These are phyloP conservation scores for Spizellomyces punctatus DNA, from an alignment of 192 early-diverging fungal genomes.

Conservation along the genomic window DNA sequence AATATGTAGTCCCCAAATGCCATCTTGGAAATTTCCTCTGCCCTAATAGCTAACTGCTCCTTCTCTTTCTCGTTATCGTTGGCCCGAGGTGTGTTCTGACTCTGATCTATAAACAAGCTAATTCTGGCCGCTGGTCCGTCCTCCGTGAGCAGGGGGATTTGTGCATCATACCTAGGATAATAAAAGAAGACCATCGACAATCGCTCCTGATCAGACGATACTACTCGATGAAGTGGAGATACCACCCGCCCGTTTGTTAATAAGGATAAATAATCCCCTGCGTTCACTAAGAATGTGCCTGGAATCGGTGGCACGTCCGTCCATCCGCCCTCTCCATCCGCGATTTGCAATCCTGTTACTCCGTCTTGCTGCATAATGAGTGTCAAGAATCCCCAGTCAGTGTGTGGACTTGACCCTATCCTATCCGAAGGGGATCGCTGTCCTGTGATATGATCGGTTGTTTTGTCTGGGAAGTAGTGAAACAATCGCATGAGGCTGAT, in stretches of 20 bases:
- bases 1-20: slow-evolving; percentile 39
- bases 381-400: slow-evolving; percentile 68
- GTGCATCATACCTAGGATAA: slow-evolving; percentile 59
- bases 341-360: slow-evolving; percentile 58
- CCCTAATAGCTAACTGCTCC: background rate
- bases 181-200: slow-evolving; percentile 65
- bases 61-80: background rate
- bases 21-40: background rate
- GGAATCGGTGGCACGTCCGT: slow-evolving; percentile 49
- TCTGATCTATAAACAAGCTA: slow-evolving; percentile 30
- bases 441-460: background rate
- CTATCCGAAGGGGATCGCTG: slow-evolving; percentile 15
- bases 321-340: slow-evolving; percentile 40
- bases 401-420: slow-evolving; percentile 46
- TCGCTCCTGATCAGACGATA: slow-evolving; percentile 49
- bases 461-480: slow-evolving; percentile 49
- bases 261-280: slow-evolving; percentile 63
- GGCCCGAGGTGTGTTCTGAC: background rate
- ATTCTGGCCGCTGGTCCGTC: slow-evolving; percentile 3
- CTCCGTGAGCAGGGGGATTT: slow-evolving; percentile 11
- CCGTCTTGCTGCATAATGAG: slow-evolving; percentile 53
- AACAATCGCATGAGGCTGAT: slow-evolving; percentile 62
- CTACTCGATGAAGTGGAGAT: slow-evolving; percentile 62
- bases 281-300: slow-evolving; percentile 60
- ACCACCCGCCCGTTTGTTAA: slow-evolving; percentile 51